Base-by-base conservation (phyloP, 2,329 filamentous ascomycete species). In the Chlorencoelia australis region DNA sequence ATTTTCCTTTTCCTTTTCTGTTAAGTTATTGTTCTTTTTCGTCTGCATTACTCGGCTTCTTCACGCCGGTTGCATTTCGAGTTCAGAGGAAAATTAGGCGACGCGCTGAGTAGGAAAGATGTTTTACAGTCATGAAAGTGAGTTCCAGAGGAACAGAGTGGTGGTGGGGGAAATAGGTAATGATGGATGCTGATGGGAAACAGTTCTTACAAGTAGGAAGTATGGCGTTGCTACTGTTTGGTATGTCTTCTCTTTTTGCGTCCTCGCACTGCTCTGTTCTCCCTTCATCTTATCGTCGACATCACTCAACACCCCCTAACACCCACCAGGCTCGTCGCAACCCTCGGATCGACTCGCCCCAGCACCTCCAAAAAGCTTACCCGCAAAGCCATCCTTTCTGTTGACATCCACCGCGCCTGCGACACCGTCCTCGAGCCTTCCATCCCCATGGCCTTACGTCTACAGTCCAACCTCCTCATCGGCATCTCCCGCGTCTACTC, bases 41-140 rank as follows among this genome's bases (percentile, higher is more conserved):
- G n/a, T n/a, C n/a, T n/a, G n/a, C n/a, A n/a, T n/a, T n/a, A n/a
- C n/a, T n/a, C n/a, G n/a, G n/a, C n/a, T n/a, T n/a, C n/a, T n/a
- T n/a, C n/a, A n/a, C n/a, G n/a, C n/a, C n/a, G n/a, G n/a, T n/a
- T 29, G 13, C 6, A 29, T 20, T 6, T 10, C 4, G 13, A 29
- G 10, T 3, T 14, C 14, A 10, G 28, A 30, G 16, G 21, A 11
- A 30, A 18, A 18, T 18, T 18, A 15, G 11, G 17, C 13, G 14
- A 8, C 14, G 5, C 7, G 11, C 5, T 15, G 18, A 16, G 3
- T 1, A 4, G 13, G 9, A 9, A 35, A 14, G 4, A 95, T 95
- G 88, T 95, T 95, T 58, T 96, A 94, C 65, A 93, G 84, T 52
- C 85, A 94, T 63, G 88, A 95, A 62, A 85, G 89, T 91, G 66